Base-by-base conservation (phyloP, 139 green algal species). In the Mesotaenium endlicherianum region DNA sequence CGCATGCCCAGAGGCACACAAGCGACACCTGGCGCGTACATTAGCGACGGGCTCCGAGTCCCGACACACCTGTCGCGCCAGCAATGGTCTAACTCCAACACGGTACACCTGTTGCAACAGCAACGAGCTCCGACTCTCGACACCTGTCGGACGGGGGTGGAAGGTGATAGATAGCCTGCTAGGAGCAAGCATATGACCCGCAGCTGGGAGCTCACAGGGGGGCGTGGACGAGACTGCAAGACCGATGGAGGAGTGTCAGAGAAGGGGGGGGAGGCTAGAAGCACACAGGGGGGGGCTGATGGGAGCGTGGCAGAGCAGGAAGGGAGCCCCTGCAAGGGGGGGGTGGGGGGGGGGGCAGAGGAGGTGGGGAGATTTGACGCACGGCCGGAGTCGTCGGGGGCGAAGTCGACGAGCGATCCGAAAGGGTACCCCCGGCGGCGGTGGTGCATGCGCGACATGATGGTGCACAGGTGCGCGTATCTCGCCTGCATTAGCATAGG, bases 401-500 rank as follows among this genome's bases (percentile, higher is more conserved):
- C 94, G 91, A 99, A 98, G 87, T 98, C 97, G 2, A 98, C 93
- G 1, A 98, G 89, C 0, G 94, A 97, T 76, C 95, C 96, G 89
- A 99, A 99, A 2, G 97, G 97, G 88, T 97, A 99, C 45, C 95
- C 96, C 0, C 93, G 90, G 47, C 86, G 77, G 8, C 95, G 91
- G 88, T 99, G 97, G 86, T 99, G 95, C 95, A 98, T 98, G 79
- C 91, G 90, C 31, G 88, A 95, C 97, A 99, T 99, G 50, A 95
- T 91, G 39, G 95, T 98, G 89, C 94, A 98, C 64, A 99, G 88
- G 86, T 98, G 94, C 17, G 93, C 96, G 85, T 94, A 97, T 79
- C 94, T 82, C 1, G 93, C 94, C 77, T 94, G 90, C 57, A 69
- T 11, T n/a, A n/a, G n/a, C n/a, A n/a, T n/a, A n/a, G n/a, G n/a